A percentile compares a stretch with the other conserved stretches of the same genome.
Conservation (phyloP, 2,329 filamentous ascomycete genomes). For the Ilyonectria robusta region DNA sequence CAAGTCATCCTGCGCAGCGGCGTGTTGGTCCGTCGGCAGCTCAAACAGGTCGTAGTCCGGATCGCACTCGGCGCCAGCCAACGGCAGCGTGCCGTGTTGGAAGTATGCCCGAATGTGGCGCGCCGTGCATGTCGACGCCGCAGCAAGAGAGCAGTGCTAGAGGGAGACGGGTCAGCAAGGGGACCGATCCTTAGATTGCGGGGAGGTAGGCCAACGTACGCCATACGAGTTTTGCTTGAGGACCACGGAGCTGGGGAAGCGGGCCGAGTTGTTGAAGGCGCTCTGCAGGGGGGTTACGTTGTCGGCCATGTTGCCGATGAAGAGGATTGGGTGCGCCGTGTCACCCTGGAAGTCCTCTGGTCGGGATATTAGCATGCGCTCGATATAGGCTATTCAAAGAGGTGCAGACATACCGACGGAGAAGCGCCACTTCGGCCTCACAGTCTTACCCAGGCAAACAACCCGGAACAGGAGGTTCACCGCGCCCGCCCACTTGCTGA, state of each 20-base stretch:
- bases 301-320: slow-evolving; percentile 61
- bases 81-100: slow-evolving; percentile 61
- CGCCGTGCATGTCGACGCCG: slow-evolving; percentile 61
- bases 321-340: slow-evolving; percentile 62
- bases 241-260: slow-evolving; percentile 62
- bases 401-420: slow-evolving; percentile 44
- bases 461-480: slow-evolving; percentile 58
- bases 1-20: slow-evolving; percentile 36
- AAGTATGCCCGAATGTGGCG: slow-evolving; percentile 60
- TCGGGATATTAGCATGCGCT: slow-evolving; percentile 16
- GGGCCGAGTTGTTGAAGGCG: slow-evolving; percentile 59
- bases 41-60: slow-evolving; percentile 61
- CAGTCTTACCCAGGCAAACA: slow-evolving; percentile 55
- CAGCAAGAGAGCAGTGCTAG: slow-evolving; percentile 65
- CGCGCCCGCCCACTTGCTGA: slow-evolving; percentile 60
- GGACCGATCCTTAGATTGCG: not conserved
- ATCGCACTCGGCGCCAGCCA: slow-evolving; percentile 61
- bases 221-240: slow-evolving; percentile 66
- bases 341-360: slow-evolving; percentile 50
- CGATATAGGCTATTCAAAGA: not conserved
- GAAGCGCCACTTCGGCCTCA: slow-evolving; percentile 59
- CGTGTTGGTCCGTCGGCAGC: slow-evolving; percentile 37
- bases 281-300: slow-evolving; percentile 64
- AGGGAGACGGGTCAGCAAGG: slow-evolving; percentile 6
- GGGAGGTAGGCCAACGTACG: slow-evolving; percentile 51